Evolutionary conservation across 192 early-diverging fungal genomes (phyloP).

Genomic region (Backusella sp.): DNA sequence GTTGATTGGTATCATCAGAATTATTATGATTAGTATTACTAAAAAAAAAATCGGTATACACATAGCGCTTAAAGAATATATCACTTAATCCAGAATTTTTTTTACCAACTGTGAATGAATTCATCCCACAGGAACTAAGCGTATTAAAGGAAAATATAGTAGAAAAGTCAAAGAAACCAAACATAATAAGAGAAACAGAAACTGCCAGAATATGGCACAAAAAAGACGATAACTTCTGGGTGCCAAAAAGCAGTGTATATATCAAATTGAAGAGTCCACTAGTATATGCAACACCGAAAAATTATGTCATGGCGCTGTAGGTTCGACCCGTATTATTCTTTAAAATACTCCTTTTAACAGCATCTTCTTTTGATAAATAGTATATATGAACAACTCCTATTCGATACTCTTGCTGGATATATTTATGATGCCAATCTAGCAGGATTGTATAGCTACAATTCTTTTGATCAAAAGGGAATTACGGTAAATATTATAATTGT

Average conservation of each 20-base stretch:
- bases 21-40: no score
- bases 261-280: slow-evolving; percentile 67
- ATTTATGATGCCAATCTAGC: slow-evolving; percentile 45
- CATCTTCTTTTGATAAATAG: slow-evolving; percentile 15
- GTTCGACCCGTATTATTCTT: neutral
- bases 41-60: slow-evolving; percentile 37
- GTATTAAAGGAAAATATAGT: slow-evolving; percentile 43
- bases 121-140: slow-evolving; percentile 77
- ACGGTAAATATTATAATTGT: slow-evolving; percentile 46
- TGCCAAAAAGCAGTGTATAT: slow-evolving; percentile 79
- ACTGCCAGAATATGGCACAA: slow-evolving; percentile 83
- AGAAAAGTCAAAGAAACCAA: slow-evolving; percentile 33
- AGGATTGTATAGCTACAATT: slow-evolving; percentile 57
- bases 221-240: slow-evolving; percentile 86
- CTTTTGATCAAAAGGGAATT: slow-evolving; percentile 49
- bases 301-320: slow-evolving; percentile 50
- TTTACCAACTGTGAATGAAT: slow-evolving; percentile 67
- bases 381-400: slow-evolving; percentile 33
- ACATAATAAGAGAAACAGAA: slow-evolving; percentile 57
- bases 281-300: slow-evolving; percentile 67
- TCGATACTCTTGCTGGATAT: slow-evolving; percentile 41
- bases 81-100: slow-evolving; percentile 26
- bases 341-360: neutral
- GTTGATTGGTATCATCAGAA: slow-evolving; percentile 18
- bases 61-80: slow-evolving; percentile 28